Base-by-base conservation (phyloP, 2,329 filamentous ascomycete species). In the Colletotrichum sp. region DNA sequence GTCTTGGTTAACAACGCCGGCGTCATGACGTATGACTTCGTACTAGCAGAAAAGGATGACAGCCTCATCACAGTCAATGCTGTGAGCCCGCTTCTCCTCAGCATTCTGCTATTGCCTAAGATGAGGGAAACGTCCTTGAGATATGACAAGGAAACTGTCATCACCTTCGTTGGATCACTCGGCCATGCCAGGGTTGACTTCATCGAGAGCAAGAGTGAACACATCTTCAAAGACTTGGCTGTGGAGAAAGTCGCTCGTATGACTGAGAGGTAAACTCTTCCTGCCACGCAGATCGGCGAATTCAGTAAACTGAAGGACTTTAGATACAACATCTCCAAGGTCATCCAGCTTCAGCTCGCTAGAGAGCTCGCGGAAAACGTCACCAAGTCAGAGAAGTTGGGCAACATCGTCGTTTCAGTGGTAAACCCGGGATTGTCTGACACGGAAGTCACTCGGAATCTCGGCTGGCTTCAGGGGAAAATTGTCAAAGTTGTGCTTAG, bases 1-100 rank as follows among this genome's bases (percentile, higher is more conserved):
- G 81, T 83, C 12, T 81, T 82, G 15, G 80, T 88, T 44, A 80
- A 85, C 32, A 89, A 83, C 64, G 80, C 81, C 7, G 81, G 86
- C 1, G 36, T 80, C 16, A 68, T 79, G 10, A 74, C 39, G 2
- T 62, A 66, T 8, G 24, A 36, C 16, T 72, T 75, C 18, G 52
- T 75, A 15, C 60, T 80, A 55, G 76, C 80, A 10, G 86, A 87
- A 66, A 87, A 85, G 5, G 82, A 85, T 66, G 88, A 89, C 78
- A 78, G 78, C 15, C 85, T 81, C 18, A 79, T 89, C 66, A 86
- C 85, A 4, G 83, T 89, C 55, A 90, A 90, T 77, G 84, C 88
- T 13, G 80, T 89, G 26, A 83, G 83, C 5, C 89, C 86, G 0
- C 85, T 87, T 28, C 80, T 90, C 15, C 82, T 90, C 66, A 84